Evolutionary conservation across 108 stramenopile genomes (phyloP).

Genomic region (Stephanodiscus minutulus): DNA sequence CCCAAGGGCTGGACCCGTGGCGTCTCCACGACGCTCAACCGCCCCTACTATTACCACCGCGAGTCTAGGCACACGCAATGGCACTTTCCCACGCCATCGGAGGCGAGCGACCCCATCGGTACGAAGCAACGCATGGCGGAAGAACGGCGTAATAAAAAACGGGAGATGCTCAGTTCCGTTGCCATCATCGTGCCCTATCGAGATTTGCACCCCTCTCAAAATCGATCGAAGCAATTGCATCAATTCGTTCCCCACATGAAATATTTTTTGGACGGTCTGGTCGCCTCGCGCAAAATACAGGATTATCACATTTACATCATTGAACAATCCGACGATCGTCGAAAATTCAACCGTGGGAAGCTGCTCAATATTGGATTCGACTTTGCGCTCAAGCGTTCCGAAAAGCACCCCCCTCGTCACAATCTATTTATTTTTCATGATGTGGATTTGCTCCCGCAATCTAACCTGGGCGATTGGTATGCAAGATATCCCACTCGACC

Average conservation of each 20-base stretch:
- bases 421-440: slow-evolving; percentile 97
- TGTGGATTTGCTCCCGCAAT: slow-evolving; percentile 94
- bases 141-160: slow-evolving; percentile 35
- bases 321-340: slow-evolving; percentile 93
- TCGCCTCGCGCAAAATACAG: slow-evolving; percentile 41
- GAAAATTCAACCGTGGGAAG: slow-evolving; percentile 99
- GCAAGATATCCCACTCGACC: slow-evolving; percentile 81
- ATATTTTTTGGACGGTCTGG: slow-evolving; percentile 62
- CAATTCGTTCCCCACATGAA: slow-evolving; percentile 94
- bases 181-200: slow-evolving; percentile 97
- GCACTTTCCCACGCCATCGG: slow-evolving; percentile 87
- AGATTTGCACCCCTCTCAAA: slow-evolving; percentile 90
- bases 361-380: slow-evolving; percentile 98
- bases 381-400: slow-evolving; percentile 64
- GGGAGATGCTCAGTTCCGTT: slow-evolving; percentile 46
- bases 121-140: slow-evolving; percentile 66
- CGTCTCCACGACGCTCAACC: slow-evolving; percentile 71
- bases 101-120: slow-evolving; percentile 75
- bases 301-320: slow-evolving; percentile 95
- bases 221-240: slow-evolving; percentile 85
- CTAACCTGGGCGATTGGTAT: slow-evolving; percentile 80
- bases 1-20: slow-evolving; percentile 84
- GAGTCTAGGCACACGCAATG: slow-evolving; percentile 87
- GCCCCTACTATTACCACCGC: slow-evolving; percentile 73
- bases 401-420: slow-evolving; percentile 51